Evolutionary conservation across 2,329 filamentous ascomycete species (phyloP).

Genomic region (Alternaria panax): DNA sequence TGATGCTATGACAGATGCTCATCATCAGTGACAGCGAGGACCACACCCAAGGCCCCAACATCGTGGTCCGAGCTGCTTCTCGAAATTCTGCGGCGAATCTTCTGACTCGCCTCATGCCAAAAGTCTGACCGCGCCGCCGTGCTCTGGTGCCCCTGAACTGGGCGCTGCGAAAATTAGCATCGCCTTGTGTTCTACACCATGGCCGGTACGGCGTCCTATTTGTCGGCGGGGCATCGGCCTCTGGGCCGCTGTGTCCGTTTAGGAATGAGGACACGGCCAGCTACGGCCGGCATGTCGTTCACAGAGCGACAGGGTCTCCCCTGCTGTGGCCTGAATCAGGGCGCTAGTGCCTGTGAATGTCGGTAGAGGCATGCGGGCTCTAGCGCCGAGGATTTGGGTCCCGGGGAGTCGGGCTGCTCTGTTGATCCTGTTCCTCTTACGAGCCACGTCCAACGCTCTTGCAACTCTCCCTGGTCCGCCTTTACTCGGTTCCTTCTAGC

Average conservation of each 20-base stretch:
- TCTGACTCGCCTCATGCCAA: slow-evolving; percentile 39
- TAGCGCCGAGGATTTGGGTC: slow-evolving; percentile 17
- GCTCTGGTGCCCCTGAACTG: slow-evolving; percentile 35
- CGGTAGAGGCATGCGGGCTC: slow-evolving; percentile 13
- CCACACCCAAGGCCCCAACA: slow-evolving; percentile 7
- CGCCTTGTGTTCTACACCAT: slow-evolving; percentile 2
- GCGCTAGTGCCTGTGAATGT: slow-evolving; percentile 7
- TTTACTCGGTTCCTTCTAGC: slow-evolving; percentile 44
- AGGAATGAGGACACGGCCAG: slow-evolving; percentile 31
- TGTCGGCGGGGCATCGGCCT: slow-evolving; percentile 42
- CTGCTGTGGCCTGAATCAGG: slow-evolving; percentile 12
- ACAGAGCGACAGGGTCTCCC: slow-evolving; percentile 25
- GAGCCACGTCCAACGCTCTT: slow-evolving; percentile 47
- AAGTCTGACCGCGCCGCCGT: slow-evolving; percentile 20
- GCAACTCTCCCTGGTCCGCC: slow-evolving; percentile 41
- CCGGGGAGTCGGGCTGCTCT: slow-evolving; percentile 34
- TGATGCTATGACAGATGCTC: slow-evolving; percentile 27
- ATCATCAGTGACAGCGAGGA: slow-evolving; percentile 22
- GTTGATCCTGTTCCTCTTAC: slow-evolving; percentile 44
- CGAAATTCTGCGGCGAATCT: slow-evolving; percentile 34
- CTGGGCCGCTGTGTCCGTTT: slow-evolving; percentile 32
- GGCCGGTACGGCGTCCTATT: slow-evolving; percentile 34
- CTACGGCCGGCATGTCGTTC: slow-evolving; percentile 42
- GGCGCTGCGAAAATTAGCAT: slow-evolving; percentile 19
- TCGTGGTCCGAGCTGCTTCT: slow-evolving; percentile 37